Evolutionary conservation across 768 basidiomycete genomes (phyloP), one percentile per base, ranked within the genome.

Genomic region (Suillus variegatus): DNA sequence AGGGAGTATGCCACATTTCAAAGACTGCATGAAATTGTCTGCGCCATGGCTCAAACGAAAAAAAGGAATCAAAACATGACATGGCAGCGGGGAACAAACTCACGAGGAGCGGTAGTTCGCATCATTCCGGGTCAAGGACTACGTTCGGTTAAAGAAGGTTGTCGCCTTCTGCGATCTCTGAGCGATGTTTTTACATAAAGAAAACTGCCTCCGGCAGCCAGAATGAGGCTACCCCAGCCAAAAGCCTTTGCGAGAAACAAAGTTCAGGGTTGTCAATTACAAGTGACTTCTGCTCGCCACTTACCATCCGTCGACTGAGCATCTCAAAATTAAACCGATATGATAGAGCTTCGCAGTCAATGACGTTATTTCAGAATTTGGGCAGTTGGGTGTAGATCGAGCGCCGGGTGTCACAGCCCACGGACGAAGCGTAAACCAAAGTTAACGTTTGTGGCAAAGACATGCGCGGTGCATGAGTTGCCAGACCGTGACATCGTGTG

Each of bases 181-280:
- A 76, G 64, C 32, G 76, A 62, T 18, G 65, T 75, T 61, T 76
- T 76, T 62, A 74, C 75, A 32, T 73, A 76, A 46, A 76, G 57
- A 64, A 76, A 76, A 52, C 75, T 70, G 0, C 67, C 73, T 18
- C 75, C 75, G 12, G 71, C 75, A 4, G 67, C 68, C 36, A 76
- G 65, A 60, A 74, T 71, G 58, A 76, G 58, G n/a, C 66, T 67
- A n/a, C 70, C 75, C 66, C 75, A 66, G 18, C 72, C 71, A n/a
- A 68, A 55, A 28, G 70, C 40, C 75, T 76, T 35, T 25, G 12
- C 41, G 25, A 28, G 10, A 43, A 41, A 28, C 57, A 43, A 41
- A 60, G 25, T 60, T 43, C 22, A 32, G 22, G 40, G 41, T 40
- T 60, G 58, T 13, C 20, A 28, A 60, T 28, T 3, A 60, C 25